These are phyloP conservation scores for Aureobasidium sp. DNA, from an alignment of 2,329 filamentous ascomycete species.

Conservation along the genomic window DNA sequence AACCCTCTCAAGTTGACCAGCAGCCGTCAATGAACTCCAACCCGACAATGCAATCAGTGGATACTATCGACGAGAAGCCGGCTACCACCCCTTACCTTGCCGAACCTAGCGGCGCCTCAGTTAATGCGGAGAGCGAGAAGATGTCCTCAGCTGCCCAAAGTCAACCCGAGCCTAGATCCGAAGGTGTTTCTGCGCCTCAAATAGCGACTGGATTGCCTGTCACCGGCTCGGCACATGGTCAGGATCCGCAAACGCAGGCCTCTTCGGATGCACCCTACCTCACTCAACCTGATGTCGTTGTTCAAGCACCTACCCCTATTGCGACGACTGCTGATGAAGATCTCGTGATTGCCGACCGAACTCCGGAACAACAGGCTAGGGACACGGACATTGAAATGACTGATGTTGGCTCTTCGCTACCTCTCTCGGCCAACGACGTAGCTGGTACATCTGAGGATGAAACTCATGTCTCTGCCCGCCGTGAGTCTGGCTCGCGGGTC, in stretches of 20 bases:
- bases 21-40: constrained; percentile 46
- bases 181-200: not conserved
- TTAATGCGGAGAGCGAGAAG: constrained; percentile 16
- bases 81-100: constrained; percentile 9
- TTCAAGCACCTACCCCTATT: constrained; percentile 39
- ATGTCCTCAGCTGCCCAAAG: not conserved
- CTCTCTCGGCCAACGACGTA: constrained; percentile 44
- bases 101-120: constrained; percentile 11
- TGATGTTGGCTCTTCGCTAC: constrained; percentile 43
- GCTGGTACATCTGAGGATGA: constrained; percentile 29
- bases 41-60: constrained; percentile 43
- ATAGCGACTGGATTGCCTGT: constrained; percentile 11
- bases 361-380: constrained; percentile 36
- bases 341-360: constrained; percentile 39
- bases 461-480: constrained; percentile 18
- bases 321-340: constrained; percentile 26
- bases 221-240: constrained; percentile 4
- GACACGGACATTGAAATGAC: constrained; percentile 57
- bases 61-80: constrained; percentile 37
- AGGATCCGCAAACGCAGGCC: constrained; percentile 5
- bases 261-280: constrained; percentile 12
- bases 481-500: constrained; percentile 29
- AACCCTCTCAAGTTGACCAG: constrained; percentile 28
- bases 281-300: constrained; percentile 28
- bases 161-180: not conserved